A percentile compares a stretch with the other conserved stretches of the same genome.
Conservation (phyloP, 202 grass and related monocot genomes). For the Elaeis oleifera region DNA sequence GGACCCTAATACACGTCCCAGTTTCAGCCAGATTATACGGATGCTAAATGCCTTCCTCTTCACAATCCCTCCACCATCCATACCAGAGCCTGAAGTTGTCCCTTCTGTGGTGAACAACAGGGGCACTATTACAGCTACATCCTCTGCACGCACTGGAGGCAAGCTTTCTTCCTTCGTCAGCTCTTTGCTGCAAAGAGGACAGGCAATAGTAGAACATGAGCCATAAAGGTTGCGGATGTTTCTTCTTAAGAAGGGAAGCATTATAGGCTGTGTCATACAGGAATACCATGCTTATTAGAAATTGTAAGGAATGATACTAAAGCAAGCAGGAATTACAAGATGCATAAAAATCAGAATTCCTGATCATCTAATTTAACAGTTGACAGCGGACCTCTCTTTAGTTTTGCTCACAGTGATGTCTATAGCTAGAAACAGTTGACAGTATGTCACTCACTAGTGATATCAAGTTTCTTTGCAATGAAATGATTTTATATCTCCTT, state of each 20-base stretch:
- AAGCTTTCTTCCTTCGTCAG: slow-evolving; percentile 88
- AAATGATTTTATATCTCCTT: no score
- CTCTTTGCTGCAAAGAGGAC: slow-evolving; percentile 86
- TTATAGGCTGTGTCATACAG: slow-evolving; percentile 14
- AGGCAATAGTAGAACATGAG: slow-evolving; percentile 36
- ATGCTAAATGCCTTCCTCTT: slow-evolving; percentile 83
- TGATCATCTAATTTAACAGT: no score
- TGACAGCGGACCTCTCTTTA: no score
- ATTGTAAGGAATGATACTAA: no score
- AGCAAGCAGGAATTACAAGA: no score
- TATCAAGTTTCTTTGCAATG: no score
- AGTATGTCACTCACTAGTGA: no score
- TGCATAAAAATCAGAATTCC: no score
- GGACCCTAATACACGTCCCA: slow-evolving; percentile 69
- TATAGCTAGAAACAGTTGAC: no score
- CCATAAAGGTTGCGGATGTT: not conserved
- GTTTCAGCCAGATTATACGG: slow-evolving; percentile 89
- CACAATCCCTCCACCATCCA: slow-evolving; percentile 38
- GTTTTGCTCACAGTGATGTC: no score
- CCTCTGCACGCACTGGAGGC: slow-evolving; percentile 51
- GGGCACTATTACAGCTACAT: slow-evolving; percentile 52
- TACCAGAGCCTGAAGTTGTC: slow-evolving; percentile 27
- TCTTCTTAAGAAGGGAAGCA: not conserved
- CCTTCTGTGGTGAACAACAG: slow-evolving; percentile 36
- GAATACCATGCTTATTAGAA: not conserved